These are phyloP conservation scores for Aschersonia sp. DNA, from an alignment of 2,329 filamentous ascomycete species.

Conservation along the genomic window DNA sequence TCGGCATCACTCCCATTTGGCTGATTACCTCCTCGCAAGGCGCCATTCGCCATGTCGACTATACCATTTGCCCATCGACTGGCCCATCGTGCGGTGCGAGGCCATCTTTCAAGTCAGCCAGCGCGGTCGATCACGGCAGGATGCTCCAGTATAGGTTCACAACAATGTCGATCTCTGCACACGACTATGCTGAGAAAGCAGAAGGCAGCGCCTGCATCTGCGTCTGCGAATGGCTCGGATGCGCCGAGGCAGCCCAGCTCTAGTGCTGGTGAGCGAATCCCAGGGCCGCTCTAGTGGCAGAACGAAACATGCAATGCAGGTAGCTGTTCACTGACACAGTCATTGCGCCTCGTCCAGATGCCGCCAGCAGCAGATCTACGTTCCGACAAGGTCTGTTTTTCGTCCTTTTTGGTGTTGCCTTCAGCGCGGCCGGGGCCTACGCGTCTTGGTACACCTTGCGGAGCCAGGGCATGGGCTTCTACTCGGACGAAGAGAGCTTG, in stretches of 20 bases:
- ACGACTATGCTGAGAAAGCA: neutral
- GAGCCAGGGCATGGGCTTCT: slow-evolving; percentile 21
- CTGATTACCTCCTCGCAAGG: neutral
- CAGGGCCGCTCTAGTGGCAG: no score
- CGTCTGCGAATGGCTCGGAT: neutral
- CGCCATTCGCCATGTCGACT: neutral
- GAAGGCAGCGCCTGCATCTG: neutral
- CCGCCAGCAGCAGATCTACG: neutral
- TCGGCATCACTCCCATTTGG: no score
- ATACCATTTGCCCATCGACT: neutral
- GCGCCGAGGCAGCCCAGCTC: neutral
- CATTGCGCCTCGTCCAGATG: neutral
- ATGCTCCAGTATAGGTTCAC: neutral
- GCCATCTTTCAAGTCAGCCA: neutral
- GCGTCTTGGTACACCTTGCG: slow-evolving; percentile 21
- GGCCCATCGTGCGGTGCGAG: neutral
- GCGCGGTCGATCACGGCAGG: neutral
- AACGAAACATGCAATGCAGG: no score
- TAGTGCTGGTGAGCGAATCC: neutral
- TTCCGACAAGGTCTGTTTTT: slow-evolving; percentile 11
- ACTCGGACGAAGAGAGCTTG: slow-evolving; percentile 57
- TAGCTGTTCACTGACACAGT: no score
- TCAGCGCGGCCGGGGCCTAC: slow-evolving; percentile 16
- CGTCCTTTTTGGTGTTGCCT: slow-evolving; percentile 15
- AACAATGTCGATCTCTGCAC: slow-evolving; percentile 3